Conservation (phyloP, 2,329 filamentous ascomycete species). For the Juglanconis oblonga region DNA sequence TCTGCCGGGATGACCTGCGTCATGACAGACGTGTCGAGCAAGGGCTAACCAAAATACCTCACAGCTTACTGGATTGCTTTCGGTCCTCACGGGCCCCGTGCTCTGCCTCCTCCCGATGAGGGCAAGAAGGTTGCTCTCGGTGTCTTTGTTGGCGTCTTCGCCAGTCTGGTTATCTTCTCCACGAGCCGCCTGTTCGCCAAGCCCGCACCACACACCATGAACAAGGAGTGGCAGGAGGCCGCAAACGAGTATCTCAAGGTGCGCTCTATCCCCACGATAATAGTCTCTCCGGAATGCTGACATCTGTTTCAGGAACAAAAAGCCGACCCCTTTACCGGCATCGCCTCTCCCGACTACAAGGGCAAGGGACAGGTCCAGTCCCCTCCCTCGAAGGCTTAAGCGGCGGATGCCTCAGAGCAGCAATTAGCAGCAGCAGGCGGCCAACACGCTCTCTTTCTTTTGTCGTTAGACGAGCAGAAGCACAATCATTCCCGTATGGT, state of each 20-base stretch:
- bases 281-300: not conserved
- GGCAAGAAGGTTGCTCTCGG: conserved; percentile 74
- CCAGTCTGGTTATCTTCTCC: conserved; percentile 70
- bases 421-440: not conserved
- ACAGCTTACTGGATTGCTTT: conserved; percentile 99
- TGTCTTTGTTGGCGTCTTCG: conserved; percentile 64
- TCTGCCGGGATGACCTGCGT: conserved; percentile 19
- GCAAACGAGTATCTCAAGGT: conserved; percentile 93
- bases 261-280: conserved; percentile 32
- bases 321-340: conserved; percentile 81
- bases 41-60: conserved; percentile 36
- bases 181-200: conserved; percentile 69
- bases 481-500: conserved; percentile 21
- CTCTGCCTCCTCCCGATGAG: conserved; percentile 80
- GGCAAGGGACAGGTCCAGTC: conserved; percentile 79
- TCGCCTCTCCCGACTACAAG: conserved; percentile 73
- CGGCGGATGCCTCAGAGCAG: not conserved
- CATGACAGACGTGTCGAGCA: not conserved
- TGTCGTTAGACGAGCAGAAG: conserved; percentile 34
- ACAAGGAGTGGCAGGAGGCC: conserved; percentile 93
- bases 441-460: conserved; percentile 28
- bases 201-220: conserved; percentile 81
- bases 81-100: conserved; percentile 90
- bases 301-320: conserved; percentile 64
- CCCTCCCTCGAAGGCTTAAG: conserved; percentile 50